Conservation (phyloP, 306 rosid species). For the Vigna reflexopilosa region DNA sequence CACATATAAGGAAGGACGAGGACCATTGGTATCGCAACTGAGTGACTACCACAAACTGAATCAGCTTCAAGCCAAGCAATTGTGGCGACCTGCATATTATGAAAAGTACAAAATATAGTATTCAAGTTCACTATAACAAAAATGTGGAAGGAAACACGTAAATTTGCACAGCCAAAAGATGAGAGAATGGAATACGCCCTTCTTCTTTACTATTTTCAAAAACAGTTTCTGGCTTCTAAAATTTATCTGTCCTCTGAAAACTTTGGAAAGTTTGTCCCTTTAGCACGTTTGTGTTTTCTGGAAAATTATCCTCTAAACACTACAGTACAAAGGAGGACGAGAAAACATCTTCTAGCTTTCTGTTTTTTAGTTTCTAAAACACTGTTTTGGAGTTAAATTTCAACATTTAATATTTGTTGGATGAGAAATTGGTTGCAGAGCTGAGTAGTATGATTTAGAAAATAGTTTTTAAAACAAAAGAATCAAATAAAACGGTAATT, state of each 20-base stretch:
- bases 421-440: neutral
- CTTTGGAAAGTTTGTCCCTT: neutral
- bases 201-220: neutral
- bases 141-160: constrained; percentile 20
- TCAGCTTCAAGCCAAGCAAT: constrained; percentile 99
- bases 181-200: neutral
- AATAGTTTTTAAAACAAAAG: neutral
- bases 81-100: constrained; percentile 84
- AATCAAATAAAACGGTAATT: neutral
- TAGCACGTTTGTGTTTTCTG: neutral
- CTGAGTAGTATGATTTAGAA: neutral
- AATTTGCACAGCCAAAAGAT: constrained; percentile 1
- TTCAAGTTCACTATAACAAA: constrained; percentile 24
- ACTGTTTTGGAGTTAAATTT: neutral
- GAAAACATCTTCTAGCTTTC: neutral
- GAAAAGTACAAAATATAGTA: constrained; percentile 26
- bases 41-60: constrained; percentile 98
- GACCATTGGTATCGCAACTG: constrained; percentile 82
- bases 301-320: neutral
- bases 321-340: neutral
- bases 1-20: constrained; percentile 96
- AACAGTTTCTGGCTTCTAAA: neutral
- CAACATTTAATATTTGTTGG: neutral
- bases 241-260: neutral
- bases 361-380: neutral